A percentile compares a stretch with the other conserved stretches of the same genome.
These are phyloP conservation scores for Phialocephala subalpina DNA, from an alignment of 2,329 filamentous ascomycete species.

Conservation along the genomic window DNA sequence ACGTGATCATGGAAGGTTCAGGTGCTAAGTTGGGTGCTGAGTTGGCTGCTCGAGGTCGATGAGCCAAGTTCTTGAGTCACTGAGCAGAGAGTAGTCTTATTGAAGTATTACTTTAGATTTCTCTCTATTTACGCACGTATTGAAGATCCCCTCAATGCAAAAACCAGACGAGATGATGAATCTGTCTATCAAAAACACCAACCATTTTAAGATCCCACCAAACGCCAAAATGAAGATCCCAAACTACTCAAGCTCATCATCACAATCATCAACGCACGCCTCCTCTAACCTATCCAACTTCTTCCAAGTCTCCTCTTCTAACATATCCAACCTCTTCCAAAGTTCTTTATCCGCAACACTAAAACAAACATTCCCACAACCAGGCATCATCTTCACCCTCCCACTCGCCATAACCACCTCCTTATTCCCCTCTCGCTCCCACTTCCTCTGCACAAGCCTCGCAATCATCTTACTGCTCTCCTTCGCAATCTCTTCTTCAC, in stretches of 20 bases:
- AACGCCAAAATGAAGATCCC: neutral
- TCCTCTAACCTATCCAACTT: neutral
- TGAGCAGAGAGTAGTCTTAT: too few relatives aligned
- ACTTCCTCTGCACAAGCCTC: neutral
- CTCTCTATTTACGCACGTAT: neutral
- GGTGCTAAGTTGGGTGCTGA: too few relatives aligned
- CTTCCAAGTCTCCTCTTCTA: neutral
- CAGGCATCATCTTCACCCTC: neutral
- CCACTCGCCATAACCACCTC: constrained; percentile 3
- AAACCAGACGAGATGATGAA: neutral
- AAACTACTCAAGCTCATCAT: neutral
- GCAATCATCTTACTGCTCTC: neutral
- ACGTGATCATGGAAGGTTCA: too few relatives aligned
- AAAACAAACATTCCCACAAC: neutral
- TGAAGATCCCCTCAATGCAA: neutral
- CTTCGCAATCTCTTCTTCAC: neutral
- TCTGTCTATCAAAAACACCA: constrained; percentile 4
- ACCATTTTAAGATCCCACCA: neutral
- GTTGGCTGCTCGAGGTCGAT: too few relatives aligned
- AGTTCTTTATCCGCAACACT: neutral
- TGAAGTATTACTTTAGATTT: neutral
- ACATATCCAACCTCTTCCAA: neutral
- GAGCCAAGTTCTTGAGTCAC: too few relatives aligned
- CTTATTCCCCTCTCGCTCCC: neutral
- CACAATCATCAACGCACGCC: neutral